Base-by-base conservation (phyloP, 768 basidiomycete species). In the Coprinopsis sp. region DNA sequence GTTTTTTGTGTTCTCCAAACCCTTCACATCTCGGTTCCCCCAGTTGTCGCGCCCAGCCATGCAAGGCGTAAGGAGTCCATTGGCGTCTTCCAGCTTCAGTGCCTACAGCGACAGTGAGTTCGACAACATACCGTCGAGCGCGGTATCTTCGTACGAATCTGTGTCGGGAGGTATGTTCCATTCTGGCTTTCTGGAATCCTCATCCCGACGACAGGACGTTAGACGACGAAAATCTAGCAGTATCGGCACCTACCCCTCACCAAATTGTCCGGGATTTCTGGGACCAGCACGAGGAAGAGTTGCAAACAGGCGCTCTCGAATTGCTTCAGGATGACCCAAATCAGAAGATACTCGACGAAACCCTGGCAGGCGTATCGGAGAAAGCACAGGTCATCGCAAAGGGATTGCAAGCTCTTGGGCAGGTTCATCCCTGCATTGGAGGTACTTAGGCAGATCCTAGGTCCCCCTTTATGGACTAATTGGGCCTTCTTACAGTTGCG, bases 351-450 rank as follows among this genome's bases (percentile, higher is more conserved):
- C 50, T 66, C 6, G 67, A 69, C n/a, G 61, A 64, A 34, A 49
- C 59, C 1, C 29, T 66, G 4, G 64, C 62, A 43, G 53, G 55
- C 3, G 64, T 65, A 25, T 24, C 53, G 1, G 67, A 69, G 14
- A 56, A 57, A n/a, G 58, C 64, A 8, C 40, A 63, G 43, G 51
- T 54, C 2, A 46, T 66, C 2, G 55, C 65, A 14, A 65, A 62
- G 43, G 67, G 66, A 16, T 49, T 69, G 25, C 60, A 60, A 40
- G 61, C 59, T 4, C 58, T 71, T 11, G 61, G 61, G 7, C 60
- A 65, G 30, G n/a, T 67, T 3, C 69, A 69, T 50, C 69, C 69
- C 2, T 68, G 68, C 47, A 58, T 71, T 30, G 62, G 60, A 54
- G 58, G 68, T 68, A 51, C 60, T 46, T 22, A 7, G 14, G 11